These are phyloP conservation scores for Mediolabrus comicus DNA, from an alignment of 108 stramenopile genomes.

Conservation along the genomic window DNA sequence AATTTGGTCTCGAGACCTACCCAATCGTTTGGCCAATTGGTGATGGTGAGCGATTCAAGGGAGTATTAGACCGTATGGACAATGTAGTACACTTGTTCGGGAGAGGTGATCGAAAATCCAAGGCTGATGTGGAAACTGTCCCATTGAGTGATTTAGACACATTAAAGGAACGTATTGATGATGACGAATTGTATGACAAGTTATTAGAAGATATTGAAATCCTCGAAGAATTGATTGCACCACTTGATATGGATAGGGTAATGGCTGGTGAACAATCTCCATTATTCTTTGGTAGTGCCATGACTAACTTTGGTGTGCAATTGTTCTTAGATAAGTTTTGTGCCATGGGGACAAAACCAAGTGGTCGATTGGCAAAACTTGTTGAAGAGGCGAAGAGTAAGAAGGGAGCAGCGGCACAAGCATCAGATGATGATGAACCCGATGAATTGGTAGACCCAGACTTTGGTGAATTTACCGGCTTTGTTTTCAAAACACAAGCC, in stretches of 20 bases:
- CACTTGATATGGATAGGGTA: slow-evolving; percentile 89
- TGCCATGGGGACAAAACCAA: slow-evolving; percentile 74
- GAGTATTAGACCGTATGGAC: slow-evolving; percentile 83
- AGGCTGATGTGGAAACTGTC: slow-evolving; percentile 67
- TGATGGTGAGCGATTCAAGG: slow-evolving; percentile 93
- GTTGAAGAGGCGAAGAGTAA: slow-evolving; percentile 35
- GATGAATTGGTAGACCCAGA: slow-evolving; percentile 64
- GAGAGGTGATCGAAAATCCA: slow-evolving; percentile 50
- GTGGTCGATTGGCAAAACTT: slow-evolving; percentile 50
- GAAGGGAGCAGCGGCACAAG: slow-evolving; percentile 2
- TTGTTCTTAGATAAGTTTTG: slow-evolving; percentile 87
- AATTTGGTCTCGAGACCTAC: slow-evolving; percentile 89
- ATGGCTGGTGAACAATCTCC: slow-evolving; percentile 87
- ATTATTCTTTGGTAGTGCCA: slow-evolving; percentile 94
- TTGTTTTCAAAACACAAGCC: slow-evolving; percentile 96
- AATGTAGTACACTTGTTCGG: slow-evolving; percentile 89
- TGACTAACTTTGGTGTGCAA: slow-evolving; percentile 96
- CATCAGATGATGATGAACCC: slow-evolving; percentile 38
- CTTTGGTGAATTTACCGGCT: slow-evolving; percentile 91
- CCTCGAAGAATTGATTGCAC: slow-evolving; percentile 72
- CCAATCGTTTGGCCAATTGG: slow-evolving; percentile 97
- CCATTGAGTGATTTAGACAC: slow-evolving; percentile 62
- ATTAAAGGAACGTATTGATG: slow-evolving; percentile 66
- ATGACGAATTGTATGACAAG: slow-evolving; percentile 82
- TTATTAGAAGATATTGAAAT: slow-evolving; percentile 92